Percentiles rank a stretch among this genome's conserved stretches.
phyloP scores from a whole-genome alignment of 371 early-diverging fungal species.

The Syncephalastrum racemosum region DNA sequence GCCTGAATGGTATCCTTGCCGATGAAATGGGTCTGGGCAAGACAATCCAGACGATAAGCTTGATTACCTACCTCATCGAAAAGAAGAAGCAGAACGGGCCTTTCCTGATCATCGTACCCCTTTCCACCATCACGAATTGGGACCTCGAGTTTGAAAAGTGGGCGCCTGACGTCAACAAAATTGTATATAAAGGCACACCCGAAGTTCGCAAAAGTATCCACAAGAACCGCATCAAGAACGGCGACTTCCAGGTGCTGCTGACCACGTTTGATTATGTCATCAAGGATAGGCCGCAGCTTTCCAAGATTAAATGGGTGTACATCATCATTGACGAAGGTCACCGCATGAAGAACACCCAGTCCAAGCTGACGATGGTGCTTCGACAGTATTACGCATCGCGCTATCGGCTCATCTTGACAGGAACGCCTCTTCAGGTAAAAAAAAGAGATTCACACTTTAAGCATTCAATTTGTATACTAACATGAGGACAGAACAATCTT shows the following conservation, averaged over 20 bases:
- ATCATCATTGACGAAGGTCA: constrained; percentile 99
- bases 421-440: constrained; percentile 95
- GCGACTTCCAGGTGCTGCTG: constrained; percentile 91
- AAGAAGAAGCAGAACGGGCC: constrained; percentile 91
- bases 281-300: constrained; percentile 81
- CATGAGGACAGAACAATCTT: constrained; percentile 85
- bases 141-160: constrained; percentile 96
- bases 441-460: neutral
- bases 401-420: constrained; percentile 98
- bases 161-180: constrained; percentile 89
- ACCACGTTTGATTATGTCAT: constrained; percentile 99
- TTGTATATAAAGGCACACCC: constrained; percentile 91
- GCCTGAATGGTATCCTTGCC: constrained; percentile 96
- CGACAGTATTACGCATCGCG: constrained; percentile 81
- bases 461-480: neutral
- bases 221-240: constrained; percentile 65
- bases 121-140: constrained; percentile 97
- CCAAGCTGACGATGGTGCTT: constrained; percentile 85
- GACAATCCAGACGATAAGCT: constrained; percentile 97
- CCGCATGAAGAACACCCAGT: constrained; percentile 95
- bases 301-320: constrained; percentile 91
- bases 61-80: constrained; percentile 93
- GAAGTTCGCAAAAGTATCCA: constrained; percentile 70
- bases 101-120: constrained; percentile 89
- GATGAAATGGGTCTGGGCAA: constrained; percentile 99